Evolutionary conservation across 805 yeast genomes (phyloP), one percentile per base, ranked within the genome.

Genomic region (Lipomyces sp.): DNA sequence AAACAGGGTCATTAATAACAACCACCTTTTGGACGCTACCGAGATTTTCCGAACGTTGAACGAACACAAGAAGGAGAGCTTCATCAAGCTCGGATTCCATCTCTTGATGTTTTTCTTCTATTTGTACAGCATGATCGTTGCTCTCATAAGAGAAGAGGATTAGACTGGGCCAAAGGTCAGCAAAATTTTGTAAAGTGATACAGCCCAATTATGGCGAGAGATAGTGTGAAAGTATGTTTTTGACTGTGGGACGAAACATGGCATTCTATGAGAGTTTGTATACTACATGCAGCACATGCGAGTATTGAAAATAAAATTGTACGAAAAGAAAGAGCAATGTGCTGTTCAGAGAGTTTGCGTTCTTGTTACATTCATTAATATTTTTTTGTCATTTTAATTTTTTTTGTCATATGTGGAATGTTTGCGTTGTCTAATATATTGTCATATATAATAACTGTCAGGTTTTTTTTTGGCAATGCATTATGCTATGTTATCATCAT

Each of bases 11-110:
- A 80, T 88, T 78, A 86, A 85, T 74, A 92, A 91, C 79, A 87
- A 88, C 77, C 93, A 94, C 77, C 81, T 90, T 70, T 86, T 93
- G 78, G 99, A 95, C 79, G 98, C 98, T 66, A 94, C 99, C 55
- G 98, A 94, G 79, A 95, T 94, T 75, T 95, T 95, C 81, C 87
- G 98, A 82, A 93, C 98, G 53, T 85, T 94, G 76, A 85, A 91
- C 74, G 90, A 89, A 76, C 97, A 93, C 82, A 94, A 95, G 86
- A 90, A 89, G 78, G 98, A 93, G 80, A 85, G 92, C 67, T 92
- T 93, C 77, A 80, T 90, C 78, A 94, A 94, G 79, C 85, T 95
- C 73, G 97, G 95, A 10, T 92, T 91, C 86, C 94, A 92, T 78
- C 84, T 94, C 74, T 79, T 91, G 75, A 82, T 94, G 89, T 95